Percentiles rank a stretch among this genome's conserved stretches.
phyloP scores from a whole-genome alignment of 371 early-diverging fungal species.

The Rhizopus sp. region DNA sequence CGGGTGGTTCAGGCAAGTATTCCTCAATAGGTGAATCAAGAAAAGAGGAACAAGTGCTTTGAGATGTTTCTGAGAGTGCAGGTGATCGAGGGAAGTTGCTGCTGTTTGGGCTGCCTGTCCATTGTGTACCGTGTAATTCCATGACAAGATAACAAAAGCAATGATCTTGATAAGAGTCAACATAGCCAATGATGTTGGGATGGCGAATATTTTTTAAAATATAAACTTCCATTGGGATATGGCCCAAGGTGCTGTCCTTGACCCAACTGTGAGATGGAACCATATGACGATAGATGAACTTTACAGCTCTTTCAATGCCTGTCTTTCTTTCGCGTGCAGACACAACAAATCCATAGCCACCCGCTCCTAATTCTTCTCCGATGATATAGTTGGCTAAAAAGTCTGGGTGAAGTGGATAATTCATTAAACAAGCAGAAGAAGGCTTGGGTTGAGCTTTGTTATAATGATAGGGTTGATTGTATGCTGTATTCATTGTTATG shows the following conservation, averaged over 20 bases:
- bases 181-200: conserved; percentile 65
- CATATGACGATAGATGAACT: conserved; percentile 71
- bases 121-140: conserved; percentile 78
- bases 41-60: conserved; percentile 16
- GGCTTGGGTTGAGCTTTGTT: conserved; percentile 2
- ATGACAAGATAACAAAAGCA: conserved; percentile 74
- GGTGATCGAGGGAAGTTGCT: conserved; percentile 27
- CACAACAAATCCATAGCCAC: conserved; percentile 81
- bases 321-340: conserved; percentile 55
- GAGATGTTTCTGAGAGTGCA: conserved; percentile 33
- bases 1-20: conserved; percentile 12
- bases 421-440: conserved; percentile 7
- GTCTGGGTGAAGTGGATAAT: conserved; percentile 43
- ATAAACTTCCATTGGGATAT: conserved; percentile 77
- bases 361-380: conserved; percentile 73
- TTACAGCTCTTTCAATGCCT: conserved; percentile 74
- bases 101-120: conserved; percentile 37
- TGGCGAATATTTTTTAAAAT: conserved; percentile 71
- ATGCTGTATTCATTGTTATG: conserved; percentile 7
- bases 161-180: conserved; percentile 70
- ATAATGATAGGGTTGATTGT: conserved; percentile 9
- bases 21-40: conserved; percentile 25
- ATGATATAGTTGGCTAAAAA: conserved; percentile 57
- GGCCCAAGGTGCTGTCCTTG: conserved; percentile 57
- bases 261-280: conserved; percentile 66